Base-by-base conservation (phyloP, 192 early-diverging fungal genomes). In the Cetraspora pellucida region DNA sequence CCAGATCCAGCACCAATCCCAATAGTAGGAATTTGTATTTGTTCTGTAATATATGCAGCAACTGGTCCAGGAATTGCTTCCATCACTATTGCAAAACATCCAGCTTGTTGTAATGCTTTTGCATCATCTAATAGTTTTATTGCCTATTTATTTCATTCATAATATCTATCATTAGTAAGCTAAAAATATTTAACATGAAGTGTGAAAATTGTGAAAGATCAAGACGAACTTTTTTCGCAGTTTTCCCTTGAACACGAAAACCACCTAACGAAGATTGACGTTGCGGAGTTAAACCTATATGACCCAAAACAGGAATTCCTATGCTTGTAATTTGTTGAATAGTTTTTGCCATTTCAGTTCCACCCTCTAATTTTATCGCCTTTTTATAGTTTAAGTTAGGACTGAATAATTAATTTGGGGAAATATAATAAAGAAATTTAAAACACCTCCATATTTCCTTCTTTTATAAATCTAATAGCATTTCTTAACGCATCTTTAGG, bases 311-410 rank as follows among this genome's bases (percentile, higher is more conserved):
- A 14, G 98, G 96, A 28, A 98, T 93, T 27, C 98, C 98, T 2
- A 96, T 91, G 37, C 85, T 73, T 2, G 92, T 94, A 31, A 99
- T 92, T 14, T 89, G 86, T 30, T 85, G 80, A 61, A 96, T 86
- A 16, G 94, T 95, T 43, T 88, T 80, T 6, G 90, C 90, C 82
- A 95, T 93, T 69, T 96, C 95, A 4, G 84, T 86, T 9, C 98
- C 97, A 49, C 95, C 96, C 83, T 99, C 97, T 37, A 99, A 82
- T 87, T 99, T 99, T 45, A 99, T 94, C 4, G 94, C 96, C 80
- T 81, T 14, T 21, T 30, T 10, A 11, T 21, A 54, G 25, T 23
- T 61, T 19, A 47, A 28, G 19, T 16, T 61, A 57, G 17, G 17
- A 19, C 10, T 6, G 10, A 57, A 3, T 6, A 7, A 57, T 58